Conservation (phyloP, 805 yeast species). For the Sugiyamaella chiloensis region DNA sequence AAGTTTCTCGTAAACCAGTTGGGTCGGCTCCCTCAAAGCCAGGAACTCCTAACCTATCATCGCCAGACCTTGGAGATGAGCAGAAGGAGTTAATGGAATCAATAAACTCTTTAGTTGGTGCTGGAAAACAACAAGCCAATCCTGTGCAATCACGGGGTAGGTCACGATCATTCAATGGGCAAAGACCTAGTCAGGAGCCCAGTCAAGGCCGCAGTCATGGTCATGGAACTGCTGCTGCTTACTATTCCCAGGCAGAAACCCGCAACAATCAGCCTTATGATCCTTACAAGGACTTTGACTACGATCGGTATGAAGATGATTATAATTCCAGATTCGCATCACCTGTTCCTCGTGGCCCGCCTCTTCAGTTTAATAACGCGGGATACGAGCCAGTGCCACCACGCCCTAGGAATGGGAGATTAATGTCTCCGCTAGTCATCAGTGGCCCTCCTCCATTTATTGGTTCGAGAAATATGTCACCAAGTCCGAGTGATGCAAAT, state of each 20-base stretch:
- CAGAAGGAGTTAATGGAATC: conserved; percentile 11
- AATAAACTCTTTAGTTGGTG: conserved; percentile 8
- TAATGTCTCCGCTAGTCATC: not conserved
- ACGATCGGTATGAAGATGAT: not conserved
- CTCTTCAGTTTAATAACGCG: no score
- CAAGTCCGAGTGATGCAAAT: not conserved
- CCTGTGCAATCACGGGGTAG: not conserved
- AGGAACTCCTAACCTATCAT: not conserved
- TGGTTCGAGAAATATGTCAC: not conserved
- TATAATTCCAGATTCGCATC: not conserved
- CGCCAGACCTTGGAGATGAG: conserved; percentile 1
- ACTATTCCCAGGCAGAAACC: not conserved
- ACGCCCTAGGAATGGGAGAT: not conserved
- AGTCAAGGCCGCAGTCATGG: no score
- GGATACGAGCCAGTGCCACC: no score
- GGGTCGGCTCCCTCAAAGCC: conserved; percentile 13
- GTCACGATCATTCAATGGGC: conserved; percentile 8
- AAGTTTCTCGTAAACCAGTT: conserved; percentile 24
- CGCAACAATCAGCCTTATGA: not conserved
- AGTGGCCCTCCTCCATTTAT: conserved; percentile 1
- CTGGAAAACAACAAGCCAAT: not conserved
- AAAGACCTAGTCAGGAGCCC: not conserved
- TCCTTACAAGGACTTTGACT: not conserved
- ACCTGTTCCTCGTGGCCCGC: not conserved
- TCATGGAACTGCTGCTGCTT: not conserved